phyloP scores from a whole-genome alignment of 2,329 filamentous ascomycete species.

The Penicillium thymicola region DNA sequence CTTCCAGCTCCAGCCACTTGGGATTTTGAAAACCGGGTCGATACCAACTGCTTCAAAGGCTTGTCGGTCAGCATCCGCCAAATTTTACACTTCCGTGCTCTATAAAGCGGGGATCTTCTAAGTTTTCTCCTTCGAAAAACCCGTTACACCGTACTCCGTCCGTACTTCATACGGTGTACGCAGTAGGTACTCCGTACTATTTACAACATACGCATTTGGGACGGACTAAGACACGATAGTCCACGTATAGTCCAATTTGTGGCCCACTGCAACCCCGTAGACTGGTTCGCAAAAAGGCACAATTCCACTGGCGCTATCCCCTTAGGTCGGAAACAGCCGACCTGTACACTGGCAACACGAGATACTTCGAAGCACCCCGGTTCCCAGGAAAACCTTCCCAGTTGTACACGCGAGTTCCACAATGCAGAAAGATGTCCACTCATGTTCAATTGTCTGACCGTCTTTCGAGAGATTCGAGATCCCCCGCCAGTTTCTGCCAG shows the following conservation, averaged over 20 bases:
- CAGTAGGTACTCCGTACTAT: background rate
- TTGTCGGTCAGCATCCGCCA: conserved; percentile 12
- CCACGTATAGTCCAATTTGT: background rate
- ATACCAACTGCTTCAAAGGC: background rate
- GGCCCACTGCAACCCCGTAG: background rate
- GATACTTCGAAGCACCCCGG: background rate
- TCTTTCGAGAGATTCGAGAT: conserved; percentile 9
- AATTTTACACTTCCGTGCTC: background rate
- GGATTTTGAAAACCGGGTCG: background rate
- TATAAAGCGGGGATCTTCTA: background rate
- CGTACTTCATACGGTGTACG: background rate
- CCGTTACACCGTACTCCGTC: background rate
- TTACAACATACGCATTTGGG: background rate
- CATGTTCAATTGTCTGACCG: conserved; percentile 11
- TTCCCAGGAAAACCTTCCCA: conserved; percentile 2
- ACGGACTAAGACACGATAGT: background rate
- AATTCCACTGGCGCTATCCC: background rate
- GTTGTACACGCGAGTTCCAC: conserved; percentile 1
- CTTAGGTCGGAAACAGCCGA: background rate
- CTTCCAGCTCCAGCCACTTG: background rate
- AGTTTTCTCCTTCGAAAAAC: conserved; percentile 6
- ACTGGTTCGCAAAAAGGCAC: conserved; percentile 5
- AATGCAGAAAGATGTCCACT: conserved; percentile 3
- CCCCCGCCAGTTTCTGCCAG: background rate
- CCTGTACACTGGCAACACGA: background rate